phyloP scores from a whole-genome alignment of 371 early-diverging fungal genomes.

The Haplosporangium sp. region DNA sequence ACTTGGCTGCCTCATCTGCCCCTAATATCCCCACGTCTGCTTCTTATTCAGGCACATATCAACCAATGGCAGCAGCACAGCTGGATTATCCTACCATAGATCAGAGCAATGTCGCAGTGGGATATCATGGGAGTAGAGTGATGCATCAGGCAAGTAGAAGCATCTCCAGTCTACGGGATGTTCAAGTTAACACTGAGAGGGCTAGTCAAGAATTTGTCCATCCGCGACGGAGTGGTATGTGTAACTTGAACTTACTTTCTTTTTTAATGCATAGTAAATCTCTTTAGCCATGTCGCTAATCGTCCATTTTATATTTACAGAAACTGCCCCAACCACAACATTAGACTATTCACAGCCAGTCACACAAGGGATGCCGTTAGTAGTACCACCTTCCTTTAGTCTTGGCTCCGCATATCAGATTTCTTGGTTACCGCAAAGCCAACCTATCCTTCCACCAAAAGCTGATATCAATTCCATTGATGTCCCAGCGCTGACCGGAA shows the following conservation, averaged over 20 bases:
- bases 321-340: background rate
- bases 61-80: background rate
- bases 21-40: background rate
- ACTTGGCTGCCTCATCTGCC: background rate
- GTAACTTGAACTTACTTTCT: background rate
- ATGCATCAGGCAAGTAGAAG: conserved; percentile 37
- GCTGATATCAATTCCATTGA: conserved; percentile 51
- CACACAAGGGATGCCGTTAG: conserved; percentile 1
- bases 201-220: conserved; percentile 25
- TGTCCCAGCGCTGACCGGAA: conserved; percentile 41
- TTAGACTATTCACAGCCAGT: conserved; percentile 2
- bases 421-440: conserved; percentile 51
- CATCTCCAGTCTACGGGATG: conserved; percentile 44
- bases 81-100: background rate
- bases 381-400: conserved; percentile 15
- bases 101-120: background rate
- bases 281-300: background rate
- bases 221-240: conserved; percentile 19
- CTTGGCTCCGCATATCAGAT: conserved; percentile 52
- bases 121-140: conserved; percentile 11
- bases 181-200: conserved; percentile 26
- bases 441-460: conserved; percentile 38
- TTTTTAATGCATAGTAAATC: background rate
- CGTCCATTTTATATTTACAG: background rate
- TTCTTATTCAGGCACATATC: background rate